A percentile compares a stretch with the other conserved stretches of the same genome.
Conservation (phyloP, 495 filamentous ascomycete genomes). For the Talaromyces ruber region DNA sequence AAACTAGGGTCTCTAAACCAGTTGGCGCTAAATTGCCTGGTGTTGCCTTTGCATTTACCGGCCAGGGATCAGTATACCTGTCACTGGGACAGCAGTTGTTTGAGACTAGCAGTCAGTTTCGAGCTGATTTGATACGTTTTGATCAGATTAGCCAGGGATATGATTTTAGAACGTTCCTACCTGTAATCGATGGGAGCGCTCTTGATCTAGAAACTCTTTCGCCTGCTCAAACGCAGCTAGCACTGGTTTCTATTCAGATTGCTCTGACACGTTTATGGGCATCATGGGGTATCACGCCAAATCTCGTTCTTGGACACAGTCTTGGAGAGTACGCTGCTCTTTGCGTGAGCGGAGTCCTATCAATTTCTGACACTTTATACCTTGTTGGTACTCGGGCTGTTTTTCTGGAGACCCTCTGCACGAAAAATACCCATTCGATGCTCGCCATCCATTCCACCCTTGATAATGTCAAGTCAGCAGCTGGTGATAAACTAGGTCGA, state of each 20-base stretch:
- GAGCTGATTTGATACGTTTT: slow-evolving; percentile 42
- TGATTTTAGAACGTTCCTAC: slow-evolving; percentile 19
- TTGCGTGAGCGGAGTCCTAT: slow-evolving; percentile 67
- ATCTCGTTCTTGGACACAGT: slow-evolving; percentile 36
- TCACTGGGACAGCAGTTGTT: slow-evolving; percentile 58
- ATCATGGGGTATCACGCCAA: slow-evolving; percentile 24
- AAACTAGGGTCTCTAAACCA: slow-evolving; percentile 10
- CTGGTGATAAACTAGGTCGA: slow-evolving; percentile 5
- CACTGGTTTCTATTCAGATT: slow-evolving; percentile 23
- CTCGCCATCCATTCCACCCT: slow-evolving; percentile 15
- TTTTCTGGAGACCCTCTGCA: slow-evolving; percentile 56
- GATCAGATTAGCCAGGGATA: slow-evolving; percentile 17
- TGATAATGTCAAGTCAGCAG: neutral
- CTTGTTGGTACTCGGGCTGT: slow-evolving; percentile 62
- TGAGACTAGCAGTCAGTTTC: slow-evolving; percentile 48
- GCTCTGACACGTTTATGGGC: slow-evolving; percentile 23
- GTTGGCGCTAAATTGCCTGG: slow-evolving; percentile 19
- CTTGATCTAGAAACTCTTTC: slow-evolving; percentile 11
- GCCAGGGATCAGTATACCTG: slow-evolving; percentile 40
- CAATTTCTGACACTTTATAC: slow-evolving; percentile 62
- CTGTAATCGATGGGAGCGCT: slow-evolving; percentile 14
- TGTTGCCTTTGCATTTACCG: slow-evolving; percentile 45
- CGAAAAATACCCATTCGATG: slow-evolving; percentile 45
- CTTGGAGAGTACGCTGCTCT: slow-evolving; percentile 77
- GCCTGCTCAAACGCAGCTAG: slow-evolving; percentile 22